Base-by-base conservation (phyloP, 2,329 filamentous ascomycete genomes). In the Venturia pyrina region DNA sequence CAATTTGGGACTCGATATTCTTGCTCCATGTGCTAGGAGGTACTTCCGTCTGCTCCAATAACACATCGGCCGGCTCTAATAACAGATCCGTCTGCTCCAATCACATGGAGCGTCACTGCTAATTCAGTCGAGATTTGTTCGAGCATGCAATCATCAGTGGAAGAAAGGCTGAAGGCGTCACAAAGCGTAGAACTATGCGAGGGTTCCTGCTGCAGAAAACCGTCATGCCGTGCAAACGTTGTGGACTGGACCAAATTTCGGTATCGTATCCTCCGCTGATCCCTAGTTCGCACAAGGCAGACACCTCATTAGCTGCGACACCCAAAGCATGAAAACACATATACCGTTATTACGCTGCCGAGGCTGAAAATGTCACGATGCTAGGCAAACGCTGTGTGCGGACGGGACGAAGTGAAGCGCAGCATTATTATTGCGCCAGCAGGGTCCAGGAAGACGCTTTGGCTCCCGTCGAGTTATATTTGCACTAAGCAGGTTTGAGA, bases 401-500 rank as follows among this genome's bases (percentile, higher is more conserved):
- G 24, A 40, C 34, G 3, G 50, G 50, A 56, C 50, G 2, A 56
- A 17, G 24, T 56, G 50, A 56, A 50, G 37, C 37, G 37, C 6
- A 1, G 37, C 37, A 3, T 8, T 40, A 5, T 40, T 40, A 11
- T 40, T 40, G 37, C 21, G 48, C 48, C 48, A 28, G 48, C 48
- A 53, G 48, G 28, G 4, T 53, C 48, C 13, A 15, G 24, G n/a
- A 1, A 13, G 5, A 15, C 50, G 53, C 53, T 59, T 8, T 34
- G 53, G 37, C 53, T 59, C 53, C 53, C 53, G 53, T 34, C 28
- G 53, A 59, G 53, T 53, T 19, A 37, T 59, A 59, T 59, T 34
- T 37, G 28, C 28, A 40, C 28, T 59, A 59, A 56, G 13, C 50
- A 15, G 50, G 24, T 56, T 56, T 32, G 15, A 53, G 21, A 28